These are phyloP conservation scores for Candida parachauliodes DNA, from an alignment of 805 yeast species.

Conservation along the genomic window DNA sequence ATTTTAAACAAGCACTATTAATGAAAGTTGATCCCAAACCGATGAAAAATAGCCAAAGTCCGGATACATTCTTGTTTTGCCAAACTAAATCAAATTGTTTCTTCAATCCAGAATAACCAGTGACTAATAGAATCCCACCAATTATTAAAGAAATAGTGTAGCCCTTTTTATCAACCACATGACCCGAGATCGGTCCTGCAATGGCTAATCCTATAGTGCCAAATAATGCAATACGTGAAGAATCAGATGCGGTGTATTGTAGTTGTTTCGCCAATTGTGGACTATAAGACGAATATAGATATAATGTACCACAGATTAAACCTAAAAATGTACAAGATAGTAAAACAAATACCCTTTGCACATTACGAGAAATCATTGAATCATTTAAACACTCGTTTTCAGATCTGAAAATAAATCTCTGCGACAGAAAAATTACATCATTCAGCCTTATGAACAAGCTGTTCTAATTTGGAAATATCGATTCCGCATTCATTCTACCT, in stretches of 20 bases:
- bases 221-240: constrained; percentile 60
- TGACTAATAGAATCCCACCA: constrained; percentile 47
- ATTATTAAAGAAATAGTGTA: constrained; percentile 48
- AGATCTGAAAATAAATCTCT: constrained; percentile 1
- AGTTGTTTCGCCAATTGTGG: constrained; percentile 67
- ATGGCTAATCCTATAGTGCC: constrained; percentile 66
- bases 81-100: constrained; percentile 43
- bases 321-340: constrained; percentile 41
- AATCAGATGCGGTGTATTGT: constrained; percentile 55
- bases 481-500: constrained; percentile 8
- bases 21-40: constrained; percentile 70
- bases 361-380: constrained; percentile 12
- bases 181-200: constrained; percentile 67
- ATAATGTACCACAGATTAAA: constrained; percentile 68
- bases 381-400: background rate
- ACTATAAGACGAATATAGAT: constrained; percentile 71
- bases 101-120: constrained; percentile 57
- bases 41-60: constrained; percentile 48
- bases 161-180: constrained; percentile 60
- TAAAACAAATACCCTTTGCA: constrained; percentile 21
- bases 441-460: background rate
- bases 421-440: constrained; percentile 1
- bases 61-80: constrained; percentile 39
- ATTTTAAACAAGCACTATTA: constrained; percentile 62
- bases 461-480: constrained; percentile 4